Evolutionary conservation across 352 stramenopile genomes (phyloP), one percentile per base, ranked within the genome.

Genomic region (Albugo laibachii): DNA sequence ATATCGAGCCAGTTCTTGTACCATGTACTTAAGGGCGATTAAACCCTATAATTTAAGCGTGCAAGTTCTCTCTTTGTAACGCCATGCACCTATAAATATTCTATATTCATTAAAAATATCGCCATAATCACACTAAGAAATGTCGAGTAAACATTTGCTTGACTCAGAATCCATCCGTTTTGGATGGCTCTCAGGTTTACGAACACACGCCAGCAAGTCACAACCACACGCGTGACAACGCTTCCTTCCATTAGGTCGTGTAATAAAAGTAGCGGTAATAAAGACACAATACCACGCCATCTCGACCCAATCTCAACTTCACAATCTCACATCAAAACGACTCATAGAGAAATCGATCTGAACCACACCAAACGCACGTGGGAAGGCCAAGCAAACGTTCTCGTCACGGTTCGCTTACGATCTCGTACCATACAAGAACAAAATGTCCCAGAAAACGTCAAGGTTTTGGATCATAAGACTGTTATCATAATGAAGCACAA

Each of bases 391-490:
- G 69, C 73, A 35, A 95, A 92, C 48, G 86, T 94, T 43, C 59
- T 95, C 5, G 83, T 95, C 37, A 74, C 77, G 0, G 84, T 95
- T 36, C 76, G 84, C 2, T 63, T 95, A 36, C 76, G 83, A 15
- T 83, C 84, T 3, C 62, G 83, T 19, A 57, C 83, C 21, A 67
- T 63, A 10, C 73, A 93, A 40, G 81, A 92, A 24, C 61, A 66
- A 19, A 62, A 83, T 48, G 63, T 65, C 14, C 59, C 66, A 6
- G 61, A 82, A 45, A 86, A 92, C 48, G 81, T 94, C 35, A 69
- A 85, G 51, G 76, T 87, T 19, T 45, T 86, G n/a, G 81, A 85
- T 20, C 55, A 74, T 48, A 87, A 83, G 42, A 63, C 94, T 15
- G 69, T 96, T 0, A 75, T 86, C 4, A 79, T 95, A 13, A 41